phyloP scores from a whole-genome alignment of 371 early-diverging fungal genomes.

The Umbelopsis sp. region DNA sequence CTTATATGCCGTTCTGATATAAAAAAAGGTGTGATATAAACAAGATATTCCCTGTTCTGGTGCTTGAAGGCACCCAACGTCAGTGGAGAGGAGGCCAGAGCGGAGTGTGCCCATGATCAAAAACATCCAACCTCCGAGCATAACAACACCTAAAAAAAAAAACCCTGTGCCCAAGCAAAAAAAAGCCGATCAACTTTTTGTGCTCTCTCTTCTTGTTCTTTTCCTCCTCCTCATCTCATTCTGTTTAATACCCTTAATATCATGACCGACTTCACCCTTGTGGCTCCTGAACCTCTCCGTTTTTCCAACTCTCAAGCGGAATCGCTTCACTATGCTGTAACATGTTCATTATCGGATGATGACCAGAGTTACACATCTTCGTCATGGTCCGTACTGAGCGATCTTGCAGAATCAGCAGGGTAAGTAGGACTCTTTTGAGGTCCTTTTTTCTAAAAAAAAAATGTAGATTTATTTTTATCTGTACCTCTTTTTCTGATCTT shows the following conservation, averaged over 20 bases:
- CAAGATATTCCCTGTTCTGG: not conserved
- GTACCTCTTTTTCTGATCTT: not conserved
- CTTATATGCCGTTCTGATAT: not conserved
- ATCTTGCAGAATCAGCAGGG: not conserved
- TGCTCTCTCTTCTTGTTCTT: not conserved
- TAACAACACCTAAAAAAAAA: no score
- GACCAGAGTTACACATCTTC: not conserved
- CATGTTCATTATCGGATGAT: not conserved
- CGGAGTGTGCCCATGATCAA: conserved; percentile 14
- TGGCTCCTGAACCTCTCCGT: conserved; percentile 16
- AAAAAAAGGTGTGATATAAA: conserved; percentile 1
- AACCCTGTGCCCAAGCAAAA: not conserved
- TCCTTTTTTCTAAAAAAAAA: no score
- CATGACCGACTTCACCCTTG: conserved; percentile 7
- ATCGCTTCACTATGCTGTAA: not conserved
- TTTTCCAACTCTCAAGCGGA: conserved; percentile 12
- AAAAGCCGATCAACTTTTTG: conserved; percentile 11
- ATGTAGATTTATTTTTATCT: not conserved
- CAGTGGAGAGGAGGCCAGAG: not conserved
- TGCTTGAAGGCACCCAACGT: not conserved
- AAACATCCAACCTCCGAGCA: conserved; percentile 9
- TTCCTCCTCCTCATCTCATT: conserved; percentile 1
- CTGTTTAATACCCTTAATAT: not conserved
- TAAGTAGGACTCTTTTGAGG: not conserved
- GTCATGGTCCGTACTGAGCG: not conserved